Evolutionary conservation across 345 rosid species (phyloP), one percentile per base, ranked within the genome.

Genomic region (Eucalyptus sp.): DNA sequence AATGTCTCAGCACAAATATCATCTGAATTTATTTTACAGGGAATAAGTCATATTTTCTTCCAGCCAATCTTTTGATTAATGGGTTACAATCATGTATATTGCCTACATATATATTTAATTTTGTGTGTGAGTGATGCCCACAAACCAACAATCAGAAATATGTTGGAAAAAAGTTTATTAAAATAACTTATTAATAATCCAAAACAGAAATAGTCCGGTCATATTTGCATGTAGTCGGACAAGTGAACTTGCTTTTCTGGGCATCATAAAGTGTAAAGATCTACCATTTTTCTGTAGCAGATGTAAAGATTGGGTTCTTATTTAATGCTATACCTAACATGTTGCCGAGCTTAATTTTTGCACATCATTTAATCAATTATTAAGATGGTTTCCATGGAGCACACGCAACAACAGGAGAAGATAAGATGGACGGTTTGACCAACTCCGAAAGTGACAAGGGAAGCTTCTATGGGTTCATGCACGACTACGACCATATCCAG

Each of bases 241-340:
- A 62, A 62, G 31, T 27, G n/a, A 27, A 60, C 66, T 60, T 11
- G 31, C 66, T 27, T 60, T 60, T 60, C 31, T 27, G 31, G 66
- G 68, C 68, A 60, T 60, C n/a, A 60, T 60, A 60, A 60, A 60
- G 68, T 1, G 66, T 60, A 25, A 60, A 60, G 66, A 27, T 60
- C 4, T 0, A 25, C 68, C 68, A 60, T 31, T 64, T 62, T 62
- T 64, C 71, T 64, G 13, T 0, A 15, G 71, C 37, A 60, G 94
- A 93, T 86, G 91, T 94, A 54, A 94, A 93, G 33, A 66, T 66
- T 31, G 43, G 22, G 6, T 66, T 0, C 37, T 64, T 64, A n/a
- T 64, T 14, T 64, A 64, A 64, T 64, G 37, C 1, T 64, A 64
- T n/a, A n/a, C 71, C 37, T 14, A 14, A 64, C 37, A n/a, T n/a